Evolutionary conservation across 164 flowering plant genomes (phyloP), one percentile per base, ranked within the genome.

Genomic region (Berberis thunbergii): DNA sequence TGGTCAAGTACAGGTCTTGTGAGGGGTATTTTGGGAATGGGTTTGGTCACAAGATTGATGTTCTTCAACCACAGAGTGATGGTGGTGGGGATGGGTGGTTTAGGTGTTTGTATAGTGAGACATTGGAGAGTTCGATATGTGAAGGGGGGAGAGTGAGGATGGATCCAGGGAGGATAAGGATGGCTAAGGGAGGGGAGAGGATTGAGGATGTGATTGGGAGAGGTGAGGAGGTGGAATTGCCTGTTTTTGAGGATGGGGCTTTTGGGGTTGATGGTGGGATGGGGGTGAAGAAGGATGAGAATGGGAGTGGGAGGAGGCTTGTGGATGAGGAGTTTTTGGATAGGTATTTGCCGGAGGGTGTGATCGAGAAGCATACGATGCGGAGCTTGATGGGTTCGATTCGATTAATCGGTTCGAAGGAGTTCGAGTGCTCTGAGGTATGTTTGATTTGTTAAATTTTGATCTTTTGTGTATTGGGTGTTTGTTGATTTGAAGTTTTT

Each of bases 11-110:
- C 26, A 45, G 70, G 45, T 86, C 97, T 57, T 95, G 99, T 74
- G 99, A 95, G 64, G 96, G 77, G 41, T 91, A 69, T 66, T 95
- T 95, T 73, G 99, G 97, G 3, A 89, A 89, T 61, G 99, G 97
- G 8, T 95, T 86, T 77, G 77, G 78, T 50, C 79, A 70, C 48
- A 73, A 75, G 0, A 6, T 81, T 66, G 90, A 84, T 61, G 69
- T 86, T 38, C 67, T 88, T 3, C 45, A 75, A 45, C 12, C 65
- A 54, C 57, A 62, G 4, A 64, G 26, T 26, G 26, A 26, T 26
- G 26, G 26, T 26, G 26, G 56, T n/a, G 65, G 60, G 5, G 64
- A 55, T n/a, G 67, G 93, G 0, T 91, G 97, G 97, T 91, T 95
- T 68, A 58, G 85, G 69, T 89, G 97, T 65, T 75, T 67, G 49